A percentile compares a stretch with the other conserved stretches of the same genome.
These are phyloP conservation scores for Raffaelea albimanens DNA, from an alignment of 2,329 filamentous ascomycete genomes.

Conservation along the genomic window DNA sequence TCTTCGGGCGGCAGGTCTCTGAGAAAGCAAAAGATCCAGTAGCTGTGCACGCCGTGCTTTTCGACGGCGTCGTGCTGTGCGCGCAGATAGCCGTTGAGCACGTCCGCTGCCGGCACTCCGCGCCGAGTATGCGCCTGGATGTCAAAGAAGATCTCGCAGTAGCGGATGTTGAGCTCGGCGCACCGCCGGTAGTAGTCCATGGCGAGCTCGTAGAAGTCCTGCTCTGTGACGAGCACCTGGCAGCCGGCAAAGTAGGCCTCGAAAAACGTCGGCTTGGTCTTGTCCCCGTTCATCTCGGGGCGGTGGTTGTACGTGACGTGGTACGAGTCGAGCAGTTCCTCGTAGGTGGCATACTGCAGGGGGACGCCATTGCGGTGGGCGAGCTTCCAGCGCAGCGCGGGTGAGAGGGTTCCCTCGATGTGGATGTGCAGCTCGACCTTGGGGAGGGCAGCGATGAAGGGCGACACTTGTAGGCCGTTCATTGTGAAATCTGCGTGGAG, in stretches of 20 bases:
- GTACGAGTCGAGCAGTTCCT: conserved; percentile 55
- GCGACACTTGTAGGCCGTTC: conserved; percentile 21
- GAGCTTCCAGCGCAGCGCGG: conserved; percentile 29
- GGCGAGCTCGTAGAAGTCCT: conserved; percentile 43
- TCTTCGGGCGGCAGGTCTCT: conserved; percentile 54
- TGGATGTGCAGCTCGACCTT: conserved; percentile 38
- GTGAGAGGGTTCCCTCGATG: conserved; percentile 34
- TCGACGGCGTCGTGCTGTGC: conserved; percentile 50
- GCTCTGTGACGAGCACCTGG: conserved; percentile 19
- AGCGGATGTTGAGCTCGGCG: conserved; percentile 52
- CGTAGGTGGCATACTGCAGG: conserved; percentile 26
- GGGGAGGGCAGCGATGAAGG: conserved; percentile 26
- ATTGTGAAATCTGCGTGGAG: conserved; percentile 9
- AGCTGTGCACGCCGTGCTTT: conserved; percentile 53
- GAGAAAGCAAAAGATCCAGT: conserved; percentile 62
- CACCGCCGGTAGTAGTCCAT: conserved; percentile 62
- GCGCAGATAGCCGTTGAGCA: conserved; percentile 51
- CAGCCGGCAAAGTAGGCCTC: conserved; percentile 70
- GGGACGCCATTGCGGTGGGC: conserved; percentile 26
- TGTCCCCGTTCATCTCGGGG: conserved; percentile 25
- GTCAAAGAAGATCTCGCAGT: conserved; percentile 73
- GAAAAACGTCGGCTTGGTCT: conserved; percentile 40
- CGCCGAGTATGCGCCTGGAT: conserved; percentile 62
- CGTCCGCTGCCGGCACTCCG: conserved; percentile 51
- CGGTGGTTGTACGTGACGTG: conserved; percentile 36